A percentile compares a stretch with the other conserved stretches of the same genome.
Conservation (phyloP, 441 rosid genomes). For the Gossypium schwendimanii region DNA sequence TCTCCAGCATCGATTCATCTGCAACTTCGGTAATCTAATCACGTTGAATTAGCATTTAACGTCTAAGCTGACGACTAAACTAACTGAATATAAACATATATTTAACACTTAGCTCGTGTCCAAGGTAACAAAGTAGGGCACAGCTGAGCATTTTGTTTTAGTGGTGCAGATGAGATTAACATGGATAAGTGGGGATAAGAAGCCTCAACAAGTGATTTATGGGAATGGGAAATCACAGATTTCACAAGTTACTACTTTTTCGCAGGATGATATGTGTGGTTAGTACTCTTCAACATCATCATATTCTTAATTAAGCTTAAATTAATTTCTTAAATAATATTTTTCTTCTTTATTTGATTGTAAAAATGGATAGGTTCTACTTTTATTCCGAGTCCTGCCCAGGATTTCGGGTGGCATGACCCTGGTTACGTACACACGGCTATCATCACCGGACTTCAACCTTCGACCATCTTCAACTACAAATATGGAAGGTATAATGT, state of each 20-base stretch:
- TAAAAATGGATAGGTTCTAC: constrained; percentile 19
- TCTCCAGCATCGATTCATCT: constrained; percentile 49
- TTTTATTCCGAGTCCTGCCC: constrained; percentile 48
- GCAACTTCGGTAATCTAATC: constrained; percentile 39
- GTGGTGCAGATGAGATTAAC: constrained; percentile 54
- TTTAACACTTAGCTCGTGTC: background rate
- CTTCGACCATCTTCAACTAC: constrained; percentile 39
- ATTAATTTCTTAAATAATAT: background rate
- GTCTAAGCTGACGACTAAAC: too few relatives aligned
- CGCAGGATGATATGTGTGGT: constrained; percentile 58
- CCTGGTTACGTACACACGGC: constrained; percentile 68
- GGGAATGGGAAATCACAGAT: constrained; percentile 31
- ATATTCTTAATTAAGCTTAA: background rate
- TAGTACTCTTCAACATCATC: background rate
- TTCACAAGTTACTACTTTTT: constrained; percentile 44
- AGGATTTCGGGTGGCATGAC: constrained; percentile 75
- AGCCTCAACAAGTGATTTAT: constrained; percentile 42
- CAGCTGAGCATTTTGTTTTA: background rate
- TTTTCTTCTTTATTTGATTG: background rate
- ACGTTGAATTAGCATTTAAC: background rate
- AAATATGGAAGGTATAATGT: constrained; percentile 52
- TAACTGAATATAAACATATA: background rate
- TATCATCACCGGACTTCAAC: constrained; percentile 49
- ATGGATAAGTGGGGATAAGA: constrained; percentile 60
- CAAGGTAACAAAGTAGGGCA: background rate